Evolutionary conservation across 306 rosid species (phyloP), one percentile per base, ranked within the genome.

Genomic region (Trifolium repens): DNA sequence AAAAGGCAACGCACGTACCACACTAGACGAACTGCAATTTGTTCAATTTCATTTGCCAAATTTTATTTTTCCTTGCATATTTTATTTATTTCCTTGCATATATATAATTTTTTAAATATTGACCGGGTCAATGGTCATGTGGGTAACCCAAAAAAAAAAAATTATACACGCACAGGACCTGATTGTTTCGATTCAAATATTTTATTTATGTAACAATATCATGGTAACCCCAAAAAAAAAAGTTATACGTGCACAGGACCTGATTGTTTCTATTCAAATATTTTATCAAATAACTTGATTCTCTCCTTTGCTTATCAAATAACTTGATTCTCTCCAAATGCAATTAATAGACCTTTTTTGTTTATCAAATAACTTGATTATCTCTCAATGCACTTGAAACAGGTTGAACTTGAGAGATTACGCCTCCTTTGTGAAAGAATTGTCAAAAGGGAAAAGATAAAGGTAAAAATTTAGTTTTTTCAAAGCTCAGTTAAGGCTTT

Each of bases 351-450:
- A 37, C 1, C 40, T 9, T 40, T 7, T 40, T 9, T 9, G 12
- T 34, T 78, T 35, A 47, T 69, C 67, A 24, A 72, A 62, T 63
- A 59, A 46, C 70, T 47, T 35, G 77, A 62, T 34, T 73, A 34
- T 60, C 68, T 43, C 61, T 70, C 1, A 54, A 44, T 87, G 70
- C 69, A 75, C 42, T 79, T 83, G 52, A 83, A 78, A 75, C 88
- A 96, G 99, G 99, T 93, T 77, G 98, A 96, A 71, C 82, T 96
- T 66, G 99, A 96, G 89, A 92, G 91, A 82, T 76, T 96, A 64
- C 98, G 99, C 17, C 92, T 96, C 76, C 94, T 96, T 30, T 96
- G 99, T 22, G 99, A 96, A 74, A 90, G 99, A 83, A 91, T 96
- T 74, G 88, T 92, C 81, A 96, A 85, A 84, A 93, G 99, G 57